phyloP scores from a whole-genome alignment of 208 protist genomes.

The Trypanosoma lewisi region DNA sequence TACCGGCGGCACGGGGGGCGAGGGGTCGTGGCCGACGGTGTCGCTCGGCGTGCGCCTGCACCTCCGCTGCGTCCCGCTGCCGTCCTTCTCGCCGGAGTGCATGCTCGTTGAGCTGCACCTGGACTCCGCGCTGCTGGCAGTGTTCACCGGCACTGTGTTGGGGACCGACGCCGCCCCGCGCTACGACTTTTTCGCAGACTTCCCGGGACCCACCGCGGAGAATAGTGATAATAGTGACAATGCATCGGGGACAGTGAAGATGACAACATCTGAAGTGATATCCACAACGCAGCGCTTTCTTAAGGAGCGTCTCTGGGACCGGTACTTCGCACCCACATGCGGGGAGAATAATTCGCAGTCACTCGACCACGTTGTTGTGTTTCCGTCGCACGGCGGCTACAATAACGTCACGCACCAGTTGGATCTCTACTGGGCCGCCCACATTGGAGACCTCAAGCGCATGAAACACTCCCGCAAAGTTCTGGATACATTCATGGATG shows the following conservation, averaged over 20 bases:
- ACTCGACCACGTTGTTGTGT: constrained; percentile 48
- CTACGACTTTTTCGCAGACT: constrained; percentile 42
- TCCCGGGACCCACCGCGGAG: constrained; percentile 1
- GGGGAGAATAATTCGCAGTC: background rate
- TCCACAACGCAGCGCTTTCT: constrained; percentile 40
- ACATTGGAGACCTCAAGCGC: constrained; percentile 53
- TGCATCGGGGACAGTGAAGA: background rate
- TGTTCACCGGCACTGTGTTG: constrained; percentile 63
- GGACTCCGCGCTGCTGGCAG: constrained; percentile 29
- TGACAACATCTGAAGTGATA: constrained; percentile 7
- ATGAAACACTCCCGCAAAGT: constrained; percentile 57
- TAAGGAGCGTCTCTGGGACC: constrained; percentile 35
- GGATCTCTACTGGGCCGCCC: constrained; percentile 69
- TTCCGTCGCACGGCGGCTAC: constrained; percentile 79
- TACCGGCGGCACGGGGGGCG: constrained; percentile 20
- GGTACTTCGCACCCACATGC: constrained; percentile 33
- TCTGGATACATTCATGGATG: constrained; percentile 38
- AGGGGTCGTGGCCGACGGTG: background rate
- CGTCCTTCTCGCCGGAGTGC: constrained; percentile 70
- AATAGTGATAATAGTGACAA: background rate
- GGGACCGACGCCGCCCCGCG: constrained; percentile 56
- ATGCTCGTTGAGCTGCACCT: constrained; percentile 59
- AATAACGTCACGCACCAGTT: constrained; percentile 76
- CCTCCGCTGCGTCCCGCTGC: constrained; percentile 40
- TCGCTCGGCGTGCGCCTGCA: constrained; percentile 23